These are phyloP conservation scores for Lolium perenne DNA, from an alignment of 176 grass and related monocot genomes.

Conservation along the genomic window DNA sequence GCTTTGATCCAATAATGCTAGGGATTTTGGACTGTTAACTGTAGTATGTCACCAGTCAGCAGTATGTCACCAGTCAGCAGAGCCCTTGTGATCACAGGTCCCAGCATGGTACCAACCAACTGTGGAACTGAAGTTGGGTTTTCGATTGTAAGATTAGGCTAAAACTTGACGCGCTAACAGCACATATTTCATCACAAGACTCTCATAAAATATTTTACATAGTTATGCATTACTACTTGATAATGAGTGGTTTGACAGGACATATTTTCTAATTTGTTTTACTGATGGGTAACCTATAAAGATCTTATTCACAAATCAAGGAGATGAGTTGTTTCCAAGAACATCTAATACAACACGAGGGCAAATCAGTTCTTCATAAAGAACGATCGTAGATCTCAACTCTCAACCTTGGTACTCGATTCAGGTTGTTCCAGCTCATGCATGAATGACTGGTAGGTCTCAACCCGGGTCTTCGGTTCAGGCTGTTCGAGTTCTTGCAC, in stretches of 20 bases:
- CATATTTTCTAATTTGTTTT: neutral
- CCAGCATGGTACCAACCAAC: neutral
- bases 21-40: neutral
- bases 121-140: neutral
- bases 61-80: neutral
- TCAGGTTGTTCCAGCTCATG: slow-evolving; percentile 60
- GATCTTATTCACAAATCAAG: slow-evolving; percentile 41
- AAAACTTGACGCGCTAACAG: neutral
- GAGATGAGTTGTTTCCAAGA: slow-evolving; percentile 7
- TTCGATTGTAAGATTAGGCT: neutral
- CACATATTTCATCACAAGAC: neutral
- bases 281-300: slow-evolving; percentile 9
- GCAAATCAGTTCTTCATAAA: slow-evolving; percentile 23
- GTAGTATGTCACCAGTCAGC: neutral
- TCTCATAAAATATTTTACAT: neutral
- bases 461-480: slow-evolving; percentile 67
- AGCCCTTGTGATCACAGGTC: neutral
- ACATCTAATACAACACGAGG: neutral
- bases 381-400: slow-evolving; percentile 30
- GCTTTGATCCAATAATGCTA: neutral
- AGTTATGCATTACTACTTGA: neutral
- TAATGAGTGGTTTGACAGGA: neutral
- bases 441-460: slow-evolving; percentile 75
- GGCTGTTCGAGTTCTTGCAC: slow-evolving; percentile 55
- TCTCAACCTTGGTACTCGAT: slow-evolving; percentile 49